A percentile compares a stretch with the other conserved stretches of the same genome.
Evolutionary conservation across 192 early-diverging fungal genomes (phyloP).

Genomic region (Umbelopsis ramanniana): DNA sequence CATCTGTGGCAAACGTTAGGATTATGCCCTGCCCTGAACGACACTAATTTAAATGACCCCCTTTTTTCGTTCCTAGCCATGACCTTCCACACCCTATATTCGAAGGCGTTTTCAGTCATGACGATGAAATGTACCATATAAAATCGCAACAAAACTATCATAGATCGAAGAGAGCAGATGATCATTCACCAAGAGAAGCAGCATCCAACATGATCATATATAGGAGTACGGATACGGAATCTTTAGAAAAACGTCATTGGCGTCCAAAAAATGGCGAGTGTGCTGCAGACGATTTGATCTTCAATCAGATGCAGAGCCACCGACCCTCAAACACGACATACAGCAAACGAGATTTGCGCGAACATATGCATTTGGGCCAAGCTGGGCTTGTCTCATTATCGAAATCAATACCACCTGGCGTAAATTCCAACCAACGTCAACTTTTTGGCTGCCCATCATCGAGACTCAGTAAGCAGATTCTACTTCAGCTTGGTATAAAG

Average conservation of each 20-base stretch:
- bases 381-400: slow-evolving; percentile 7
- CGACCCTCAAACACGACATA: not conserved
- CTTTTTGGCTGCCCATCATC: slow-evolving; percentile 30
- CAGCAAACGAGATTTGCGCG: not conserved
- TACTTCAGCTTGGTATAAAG: not conserved
- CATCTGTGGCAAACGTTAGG: slow-evolving; percentile 1
- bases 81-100: slow-evolving; percentile 46
- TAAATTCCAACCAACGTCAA: slow-evolving; percentile 1
- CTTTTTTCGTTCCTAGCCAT: slow-evolving; percentile 10
- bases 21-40: not conserved
- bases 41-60: not conserved
- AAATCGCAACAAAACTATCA: slow-evolving; percentile 59
- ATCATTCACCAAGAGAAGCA: slow-evolving; percentile 38
- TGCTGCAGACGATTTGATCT: slow-evolving; percentile 1
- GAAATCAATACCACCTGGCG: not conserved
- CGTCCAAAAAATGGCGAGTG: not conserved
- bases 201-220: not conserved
- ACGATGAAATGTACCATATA: slow-evolving; percentile 61
- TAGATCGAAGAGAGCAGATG: slow-evolving; percentile 54
- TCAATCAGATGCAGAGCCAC: slow-evolving; percentile 15
- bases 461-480: slow-evolving; percentile 28
- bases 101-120: slow-evolving; percentile 59
- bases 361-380: not conserved
- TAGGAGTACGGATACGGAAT: not conserved
- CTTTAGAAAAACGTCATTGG: not conserved